Conservation (phyloP, 805 yeast genomes). For the Teunomyces stri region DNA sequence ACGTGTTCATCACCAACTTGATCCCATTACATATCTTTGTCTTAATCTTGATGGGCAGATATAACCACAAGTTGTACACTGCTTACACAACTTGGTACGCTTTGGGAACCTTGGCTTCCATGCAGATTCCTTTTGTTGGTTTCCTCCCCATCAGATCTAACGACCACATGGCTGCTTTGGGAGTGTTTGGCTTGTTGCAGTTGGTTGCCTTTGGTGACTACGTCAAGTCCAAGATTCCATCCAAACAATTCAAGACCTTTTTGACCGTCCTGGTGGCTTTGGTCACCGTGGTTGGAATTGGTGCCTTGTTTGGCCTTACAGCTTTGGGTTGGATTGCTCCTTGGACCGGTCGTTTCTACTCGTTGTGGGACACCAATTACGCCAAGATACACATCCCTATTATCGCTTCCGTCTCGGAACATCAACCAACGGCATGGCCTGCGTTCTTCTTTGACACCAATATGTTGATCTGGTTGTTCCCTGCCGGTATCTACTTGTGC, state of each 20-base stretch:
- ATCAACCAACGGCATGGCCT: slow-evolving; percentile 99
- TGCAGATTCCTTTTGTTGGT: slow-evolving; percentile 99
- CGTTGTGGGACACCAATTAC: slow-evolving; percentile 96
- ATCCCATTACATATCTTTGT: slow-evolving; percentile 94
- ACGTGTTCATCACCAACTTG: slow-evolving; percentile 96
- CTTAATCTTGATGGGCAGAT: slow-evolving; percentile 90
- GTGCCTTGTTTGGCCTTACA: slow-evolving; percentile 75
- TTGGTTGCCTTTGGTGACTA: slow-evolving; percentile 84
- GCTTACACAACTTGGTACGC: slow-evolving; percentile 97
- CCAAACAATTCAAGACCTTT: slow-evolving; percentile 69
- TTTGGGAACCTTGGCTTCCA: slow-evolving; percentile 94
- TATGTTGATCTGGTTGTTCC: slow-evolving; percentile 95
- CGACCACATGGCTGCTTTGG: slow-evolving; percentile 98
- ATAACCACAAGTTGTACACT: slow-evolving; percentile 75
- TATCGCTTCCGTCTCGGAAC: slow-evolving; percentile 98
- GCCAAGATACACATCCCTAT: slow-evolving; percentile 98
- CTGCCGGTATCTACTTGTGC: slow-evolving; percentile 90
- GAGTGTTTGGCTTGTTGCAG: slow-evolving; percentile 94
- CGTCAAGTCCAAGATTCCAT: slow-evolving; percentile 68
- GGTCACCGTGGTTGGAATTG: slow-evolving; percentile 61
- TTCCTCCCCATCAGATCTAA: slow-evolving; percentile 94
- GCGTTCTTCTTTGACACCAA: slow-evolving; percentile 93
- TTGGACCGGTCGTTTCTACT: slow-evolving; percentile 99
- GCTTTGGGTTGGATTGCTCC: slow-evolving; percentile 95
- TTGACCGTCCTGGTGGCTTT: slow-evolving; percentile 57